Base-by-base conservation (phyloP, 768 basidiomycete genomes). In the Cystobasidium ongulense region DNA sequence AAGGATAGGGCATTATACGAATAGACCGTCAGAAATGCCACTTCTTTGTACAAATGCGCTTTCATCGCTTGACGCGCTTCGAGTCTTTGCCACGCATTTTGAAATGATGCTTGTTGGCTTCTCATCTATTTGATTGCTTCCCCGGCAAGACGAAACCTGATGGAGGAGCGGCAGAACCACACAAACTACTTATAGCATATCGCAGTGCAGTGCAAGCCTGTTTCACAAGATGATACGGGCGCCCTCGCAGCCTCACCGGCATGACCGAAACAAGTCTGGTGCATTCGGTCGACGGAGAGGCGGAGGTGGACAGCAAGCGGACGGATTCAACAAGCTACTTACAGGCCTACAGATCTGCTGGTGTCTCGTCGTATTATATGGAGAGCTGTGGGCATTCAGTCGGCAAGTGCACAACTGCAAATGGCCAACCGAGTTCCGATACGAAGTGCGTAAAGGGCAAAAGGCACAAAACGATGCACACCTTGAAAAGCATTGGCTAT, bases 381-480 rank as follows among this genome's bases (percentile, higher is more conserved):
- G 52, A 8, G 68, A 71, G 36, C 46, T 71, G 35, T 71, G 54
- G 53, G 36, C 35, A 10, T 71, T 71, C 53, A 52, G 25, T 11
- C 27, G 54, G 17, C 3, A 35, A 8, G 31, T 59, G 13, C 10
- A 71, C 25, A 35, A n/a, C 27, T 71, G 68, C 29, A 29, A 38
- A 29, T 71, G 53, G 50, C 68, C 68, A 21, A 23, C 29, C 52
- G 53, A 59, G 15, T 71, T 71, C 43, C 29, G 68, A 29, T 71
- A 71, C 54, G 68, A 71, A 53, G 68, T 71, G 15, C 52, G 68
- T 57, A 8, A 31, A 57, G 54, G 41, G 41, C 21, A 4, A 15
- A 52, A 31, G 36, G 35, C n/a, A 11, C 3, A 25, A 18, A 66
- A 21, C 41, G 29, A 31, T 31, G 17, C 23, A 10, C 7, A 5